Evolutionary conservation across 495 filamentous ascomycete genomes (phyloP).

Genomic region (Hyphodiscus hymeniophilus): DNA sequence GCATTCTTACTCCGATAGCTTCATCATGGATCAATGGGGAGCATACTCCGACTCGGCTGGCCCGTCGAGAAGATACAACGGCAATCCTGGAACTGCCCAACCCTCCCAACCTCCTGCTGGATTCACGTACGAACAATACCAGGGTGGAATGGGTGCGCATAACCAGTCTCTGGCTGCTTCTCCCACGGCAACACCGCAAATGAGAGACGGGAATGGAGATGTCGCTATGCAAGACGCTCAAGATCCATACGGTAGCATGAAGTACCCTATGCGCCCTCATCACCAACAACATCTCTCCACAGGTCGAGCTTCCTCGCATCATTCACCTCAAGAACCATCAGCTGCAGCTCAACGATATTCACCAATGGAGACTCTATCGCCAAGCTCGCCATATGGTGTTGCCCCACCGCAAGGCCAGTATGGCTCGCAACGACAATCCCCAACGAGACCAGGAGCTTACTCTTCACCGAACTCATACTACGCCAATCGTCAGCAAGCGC

Average conservation of each 20-base stretch:
- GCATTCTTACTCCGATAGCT: background rate
- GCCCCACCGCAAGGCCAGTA: constrained; percentile 28
- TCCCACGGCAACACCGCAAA: constrained; percentile 55
- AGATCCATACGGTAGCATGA: constrained; percentile 72
- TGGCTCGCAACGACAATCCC: constrained; percentile 34
- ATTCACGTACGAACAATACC: constrained; percentile 70
- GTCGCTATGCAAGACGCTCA: constrained; percentile 82
- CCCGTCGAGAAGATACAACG: constrained; percentile 42
- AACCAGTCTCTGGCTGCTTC: constrained; percentile 50
- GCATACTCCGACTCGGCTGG: constrained; percentile 36
- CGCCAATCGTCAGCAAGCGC: constrained; percentile 32
- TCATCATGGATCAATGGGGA: constrained; percentile 49
- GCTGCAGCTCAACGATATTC: constrained; percentile 87
- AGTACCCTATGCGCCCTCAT: constrained; percentile 69
- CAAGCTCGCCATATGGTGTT: constrained; percentile 42
- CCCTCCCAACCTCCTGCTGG: constrained; percentile 52
- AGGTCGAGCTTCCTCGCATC: constrained; percentile 38
- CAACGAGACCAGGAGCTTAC: constrained; percentile 37
- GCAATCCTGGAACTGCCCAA: constrained; percentile 38
- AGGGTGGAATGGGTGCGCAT: constrained; percentile 38
- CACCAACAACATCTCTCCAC: constrained; percentile 48
- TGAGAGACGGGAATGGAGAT: constrained; percentile 71
- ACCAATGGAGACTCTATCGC: constrained; percentile 75
- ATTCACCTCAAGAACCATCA: constrained; percentile 54
- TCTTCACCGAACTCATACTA: constrained; percentile 42